phyloP scores from a whole-genome alignment of 805 yeast genomes.

The Ogataea paraovalis region DNA sequence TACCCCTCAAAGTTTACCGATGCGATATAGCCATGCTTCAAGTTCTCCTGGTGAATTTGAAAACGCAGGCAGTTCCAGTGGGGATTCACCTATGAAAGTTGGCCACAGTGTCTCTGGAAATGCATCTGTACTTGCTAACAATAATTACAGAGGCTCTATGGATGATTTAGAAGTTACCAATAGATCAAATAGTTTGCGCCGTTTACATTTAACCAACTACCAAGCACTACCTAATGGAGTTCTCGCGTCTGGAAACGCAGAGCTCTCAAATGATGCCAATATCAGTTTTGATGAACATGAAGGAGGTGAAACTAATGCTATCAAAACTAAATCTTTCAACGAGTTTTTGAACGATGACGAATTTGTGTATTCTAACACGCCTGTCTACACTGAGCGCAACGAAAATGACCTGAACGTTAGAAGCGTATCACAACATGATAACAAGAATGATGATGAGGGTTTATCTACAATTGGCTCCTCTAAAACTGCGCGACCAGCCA shows the following conservation, averaged over 20 bases:
- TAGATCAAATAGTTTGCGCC: neutral
- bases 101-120: too few relatives aligned
- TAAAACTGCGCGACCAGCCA: neutral
- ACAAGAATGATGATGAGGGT: neutral
- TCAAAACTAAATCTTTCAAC: neutral
- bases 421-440: neutral
- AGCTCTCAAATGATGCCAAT: neutral
- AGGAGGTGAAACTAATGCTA: neutral
- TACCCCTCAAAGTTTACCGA: neutral
- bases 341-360: neutral
- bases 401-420: neutral
- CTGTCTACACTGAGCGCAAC: neutral
- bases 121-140: neutral
- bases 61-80: neutral
- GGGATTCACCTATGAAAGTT: neutral
- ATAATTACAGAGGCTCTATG: neutral
- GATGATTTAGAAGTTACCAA: neutral
- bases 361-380: neutral
- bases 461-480: too few relatives aligned
- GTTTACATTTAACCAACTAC: neutral
- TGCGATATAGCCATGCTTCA: neutral
- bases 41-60: neutral
- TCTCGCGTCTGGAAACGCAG: neutral
- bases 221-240: neutral
- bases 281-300: neutral